Conservation (phyloP, 208 protist genomes). For the Leishmania tarentolae region DNA sequence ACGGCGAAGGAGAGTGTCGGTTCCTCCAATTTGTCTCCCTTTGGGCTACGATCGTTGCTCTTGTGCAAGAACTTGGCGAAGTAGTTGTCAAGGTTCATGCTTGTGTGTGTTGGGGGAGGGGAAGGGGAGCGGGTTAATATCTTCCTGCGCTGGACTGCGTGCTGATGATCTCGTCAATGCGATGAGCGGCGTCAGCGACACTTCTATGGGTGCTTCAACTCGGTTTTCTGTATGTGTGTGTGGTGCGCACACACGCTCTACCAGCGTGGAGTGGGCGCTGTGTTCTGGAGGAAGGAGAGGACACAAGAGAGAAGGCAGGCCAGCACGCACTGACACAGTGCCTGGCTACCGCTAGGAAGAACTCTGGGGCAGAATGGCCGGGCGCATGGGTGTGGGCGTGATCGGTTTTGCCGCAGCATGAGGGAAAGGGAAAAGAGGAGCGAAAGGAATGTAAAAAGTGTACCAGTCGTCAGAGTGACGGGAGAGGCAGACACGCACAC, state of each 20-base stretch:
- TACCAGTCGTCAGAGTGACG: not conserved
- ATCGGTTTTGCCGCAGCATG: not conserved
- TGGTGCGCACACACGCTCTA: too few species aligned
- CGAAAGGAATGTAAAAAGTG: not conserved
- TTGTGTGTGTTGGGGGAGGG: constrained; percentile 1
- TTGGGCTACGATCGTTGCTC: not conserved
- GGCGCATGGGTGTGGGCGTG: not conserved
- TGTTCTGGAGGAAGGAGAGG: constrained; percentile 6
- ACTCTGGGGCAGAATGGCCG: not conserved
- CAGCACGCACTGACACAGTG: not conserved
- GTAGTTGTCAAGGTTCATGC: constrained; percentile 65
- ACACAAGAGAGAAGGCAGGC: not conserved
- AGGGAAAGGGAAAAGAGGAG: not conserved
- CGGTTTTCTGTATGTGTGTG: too few species aligned
- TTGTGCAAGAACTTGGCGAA: constrained; percentile 52
- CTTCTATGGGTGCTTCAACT: too few species aligned
- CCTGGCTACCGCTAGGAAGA: not conserved
- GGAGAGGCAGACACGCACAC: not conserved
- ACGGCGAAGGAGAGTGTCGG: not conserved
- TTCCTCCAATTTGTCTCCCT: not conserved
- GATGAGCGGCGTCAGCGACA: not conserved
- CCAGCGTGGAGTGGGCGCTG: not conserved
- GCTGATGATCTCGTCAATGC: not conserved
- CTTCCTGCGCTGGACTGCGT: not conserved
- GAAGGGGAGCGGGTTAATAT: not conserved